Evolutionary conservation across 169 alveolate genomes (phyloP), one percentile per base, ranked within the genome.

Genomic region (Eimeria maxima): DNA sequence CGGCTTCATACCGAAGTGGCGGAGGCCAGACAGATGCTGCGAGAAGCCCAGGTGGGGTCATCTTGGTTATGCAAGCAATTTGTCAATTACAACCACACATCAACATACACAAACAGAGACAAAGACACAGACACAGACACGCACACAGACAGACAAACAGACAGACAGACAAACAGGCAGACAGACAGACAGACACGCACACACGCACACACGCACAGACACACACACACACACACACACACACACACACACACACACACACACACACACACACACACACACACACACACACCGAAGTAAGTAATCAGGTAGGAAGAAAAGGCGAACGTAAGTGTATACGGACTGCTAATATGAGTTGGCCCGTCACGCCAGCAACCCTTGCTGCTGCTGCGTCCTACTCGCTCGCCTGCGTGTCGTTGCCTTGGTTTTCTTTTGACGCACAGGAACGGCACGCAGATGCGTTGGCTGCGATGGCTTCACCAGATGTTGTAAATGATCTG

Each of bases 401-500:
- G 1, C 44, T 44, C 42, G 8, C 1, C 16, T 27, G 76, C 76
- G 4, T 67, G 42, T 3, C 0, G 24, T 67, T 67, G 76, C 20
- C 44, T 24, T 67, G 44, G 44, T 65, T 65, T 65, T 22, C 45
- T 14, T 76, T 0, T 44, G 27, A 3, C 53, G 50, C 55, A 45
- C 78, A 84, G 92, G 92, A 84, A 55, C 44, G 65, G 60, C 92
- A 57, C 38, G 78, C 76, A 53, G 76, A 84, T 3, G 92, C 92
- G 11, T 60, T 84, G 78, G 92, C 92, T 3, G 29, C 78, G 50
- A 33, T 76, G 44, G 92, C 92, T 24, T 44, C 92, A 33, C 78
- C 92, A 53, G 92, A 33, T 2, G 92, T 84, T 38, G 92, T 84
- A 42, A 84, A 60, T 53, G 76, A 45, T 13, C 57, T 84, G 74